Evolutionary conservation across 116 monocot species (phyloP).

Genomic region (Dioscorea cayenensis): DNA sequence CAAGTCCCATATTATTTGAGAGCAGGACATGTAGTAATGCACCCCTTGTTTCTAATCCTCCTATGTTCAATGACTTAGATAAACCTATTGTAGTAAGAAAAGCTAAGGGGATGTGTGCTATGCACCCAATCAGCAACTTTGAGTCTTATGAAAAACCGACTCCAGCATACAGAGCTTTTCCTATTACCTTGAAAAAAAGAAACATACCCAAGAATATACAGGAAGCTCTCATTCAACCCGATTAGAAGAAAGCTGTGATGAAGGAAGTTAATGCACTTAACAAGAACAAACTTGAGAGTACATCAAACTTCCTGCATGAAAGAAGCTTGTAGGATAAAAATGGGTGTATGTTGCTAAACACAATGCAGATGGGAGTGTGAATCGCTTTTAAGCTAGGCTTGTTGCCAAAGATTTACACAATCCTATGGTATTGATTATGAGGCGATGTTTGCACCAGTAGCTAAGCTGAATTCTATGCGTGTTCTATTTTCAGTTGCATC

Average conservation of each 20-base stretch:
- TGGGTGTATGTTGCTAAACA: background rate
- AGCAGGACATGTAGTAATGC: no score
- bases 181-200: background rate
- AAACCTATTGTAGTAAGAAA: no score
- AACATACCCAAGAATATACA: background rate
- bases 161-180: no score
- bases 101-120: no score
- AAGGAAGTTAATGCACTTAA: background rate
- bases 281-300: background rate
- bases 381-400: background rate
- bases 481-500: background rate
- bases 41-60: no score
- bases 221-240: no score
- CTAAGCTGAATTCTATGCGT: background rate
- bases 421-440: constrained; percentile 4
- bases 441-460: background rate
- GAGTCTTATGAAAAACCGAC: no score
- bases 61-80: no score
- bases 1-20: no score
- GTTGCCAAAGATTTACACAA: background rate
- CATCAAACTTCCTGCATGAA: background rate
- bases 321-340: background rate
- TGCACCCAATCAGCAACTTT: no score
- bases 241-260: no score
- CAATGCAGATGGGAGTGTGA: background rate